Conservation (phyloP, 495 filamentous ascomycete species). For the Aspergillus taichungensis region DNA sequence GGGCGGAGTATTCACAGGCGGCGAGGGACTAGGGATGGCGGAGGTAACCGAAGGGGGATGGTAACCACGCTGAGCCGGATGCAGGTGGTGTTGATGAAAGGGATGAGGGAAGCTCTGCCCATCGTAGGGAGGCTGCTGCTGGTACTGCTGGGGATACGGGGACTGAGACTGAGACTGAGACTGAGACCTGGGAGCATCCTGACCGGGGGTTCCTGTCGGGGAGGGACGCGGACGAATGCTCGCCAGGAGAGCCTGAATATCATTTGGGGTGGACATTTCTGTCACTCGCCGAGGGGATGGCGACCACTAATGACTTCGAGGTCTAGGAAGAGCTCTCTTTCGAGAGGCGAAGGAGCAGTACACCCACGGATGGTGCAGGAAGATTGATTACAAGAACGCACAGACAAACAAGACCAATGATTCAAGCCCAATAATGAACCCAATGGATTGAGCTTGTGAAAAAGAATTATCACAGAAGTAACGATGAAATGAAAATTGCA, state of each 20-base stretch:
- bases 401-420: slow-evolving; percentile 3
- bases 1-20: slow-evolving; percentile 35
- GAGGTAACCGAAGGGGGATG: slow-evolving; percentile 42
- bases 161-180: slow-evolving; percentile 29
- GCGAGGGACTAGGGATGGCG: slow-evolving; percentile 34
- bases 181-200: slow-evolving; percentile 25
- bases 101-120: slow-evolving; percentile 29
- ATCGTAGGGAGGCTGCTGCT: slow-evolving; percentile 30
- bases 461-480: not conserved
- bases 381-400: slow-evolving; percentile 9
- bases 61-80: slow-evolving; percentile 12
- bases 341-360: slow-evolving; percentile 20
- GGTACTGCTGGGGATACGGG: slow-evolving; percentile 19
- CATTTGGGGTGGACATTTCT: slow-evolving; percentile 45
- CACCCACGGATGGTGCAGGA: slow-evolving; percentile 4
- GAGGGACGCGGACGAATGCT: slow-evolving; percentile 37
- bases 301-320: slow-evolving; percentile 27
- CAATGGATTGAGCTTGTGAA: too few species aligned
- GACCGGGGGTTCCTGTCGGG: slow-evolving; percentile 26
- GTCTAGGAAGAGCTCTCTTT: slow-evolving; percentile 30
- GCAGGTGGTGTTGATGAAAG: slow-evolving; percentile 22
- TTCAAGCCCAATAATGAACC: not conserved
- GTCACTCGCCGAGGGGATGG: slow-evolving; percentile 27
- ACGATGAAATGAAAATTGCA: slow-evolving; percentile 11
- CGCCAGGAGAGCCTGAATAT: slow-evolving; percentile 42